A percentile compares a stretch with the other conserved stretches of the same genome.
Evolutionary conservation across 2,329 filamentous ascomycete species (phyloP).

Genomic region (Curvularia sp.): DNA sequence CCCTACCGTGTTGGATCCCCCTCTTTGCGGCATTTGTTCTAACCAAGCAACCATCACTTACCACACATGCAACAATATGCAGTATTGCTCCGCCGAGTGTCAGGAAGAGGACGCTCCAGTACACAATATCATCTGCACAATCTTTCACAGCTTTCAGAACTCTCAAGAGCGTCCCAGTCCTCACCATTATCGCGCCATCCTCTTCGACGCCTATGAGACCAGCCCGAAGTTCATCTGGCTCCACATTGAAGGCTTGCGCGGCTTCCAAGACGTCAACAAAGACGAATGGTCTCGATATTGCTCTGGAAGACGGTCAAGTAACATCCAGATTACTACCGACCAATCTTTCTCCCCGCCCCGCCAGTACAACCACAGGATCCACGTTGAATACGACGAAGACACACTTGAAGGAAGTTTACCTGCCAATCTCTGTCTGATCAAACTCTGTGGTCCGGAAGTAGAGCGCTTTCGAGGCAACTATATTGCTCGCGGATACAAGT

Average conservation of each 20-base stretch:
- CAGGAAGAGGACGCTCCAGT: not conserved
- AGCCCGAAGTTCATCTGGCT: conserved; percentile 9
- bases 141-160: not conserved
- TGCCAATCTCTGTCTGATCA: not conserved
- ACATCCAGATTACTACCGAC: not conserved
- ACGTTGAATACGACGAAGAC: not conserved
- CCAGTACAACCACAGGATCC: not conserved
- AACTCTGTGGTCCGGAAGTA: not conserved
- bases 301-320: not conserved
- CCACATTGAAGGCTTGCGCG: not conserved
- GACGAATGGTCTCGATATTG: not conserved
- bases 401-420: not conserved
- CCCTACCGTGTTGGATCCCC: not conserved
- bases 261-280: not conserved
- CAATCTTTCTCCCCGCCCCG: not conserved
- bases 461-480: not conserved
- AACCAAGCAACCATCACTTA: not conserved
- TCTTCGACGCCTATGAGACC: not conserved
- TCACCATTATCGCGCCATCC: not conserved
- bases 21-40: not conserved
- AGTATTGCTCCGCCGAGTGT: not conserved
- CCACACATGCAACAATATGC: not conserved
- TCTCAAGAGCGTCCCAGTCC: conserved; percentile 1
- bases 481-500: conserved; percentile 1
- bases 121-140: not conserved